Evolutionary conservation across 1,284 basidiomycete genomes (phyloP).

Genomic region (Wallemia hederae): DNA sequence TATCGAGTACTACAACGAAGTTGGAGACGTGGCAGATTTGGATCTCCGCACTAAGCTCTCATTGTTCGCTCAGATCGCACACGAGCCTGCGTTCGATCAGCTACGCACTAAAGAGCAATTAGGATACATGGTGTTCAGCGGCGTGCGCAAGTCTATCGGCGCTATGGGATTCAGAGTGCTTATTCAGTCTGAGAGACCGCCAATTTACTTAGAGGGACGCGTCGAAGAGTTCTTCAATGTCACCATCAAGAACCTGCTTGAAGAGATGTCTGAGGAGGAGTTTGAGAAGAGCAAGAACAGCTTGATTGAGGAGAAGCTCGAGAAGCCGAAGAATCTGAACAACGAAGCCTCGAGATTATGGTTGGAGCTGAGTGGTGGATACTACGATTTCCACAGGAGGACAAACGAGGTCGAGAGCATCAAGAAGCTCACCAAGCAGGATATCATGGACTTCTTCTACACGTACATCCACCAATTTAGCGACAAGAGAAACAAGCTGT

Average conservation of each 20-base stretch:
- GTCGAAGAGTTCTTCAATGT: conserved; percentile 56
- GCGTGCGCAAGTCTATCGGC: conserved; percentile 24
- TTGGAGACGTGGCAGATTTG: conserved; percentile 25
- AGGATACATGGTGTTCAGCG: conserved; percentile 48
- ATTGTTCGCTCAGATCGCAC: conserved; percentile 35
- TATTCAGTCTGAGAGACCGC: conserved; percentile 63
- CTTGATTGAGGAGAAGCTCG: conserved; percentile 35
- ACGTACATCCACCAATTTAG: conserved; percentile 40
- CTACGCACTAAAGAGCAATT: conserved; percentile 91
- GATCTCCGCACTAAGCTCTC: conserved; percentile 15
- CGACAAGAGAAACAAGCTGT: conserved; percentile 38
- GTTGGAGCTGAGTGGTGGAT: conserved; percentile 38
- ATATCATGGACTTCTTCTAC: conserved; percentile 47
- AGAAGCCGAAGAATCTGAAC: conserved; percentile 37
- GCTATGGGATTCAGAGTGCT: conserved; percentile 56
- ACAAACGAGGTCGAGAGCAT: conserved; percentile 34
- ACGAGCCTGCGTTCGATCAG: conserved; percentile 74
- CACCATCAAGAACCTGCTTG: conserved; percentile 18
- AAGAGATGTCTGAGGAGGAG: conserved; percentile 28
- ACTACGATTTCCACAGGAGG: conserved; percentile 44
- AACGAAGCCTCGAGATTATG: conserved; percentile 38
- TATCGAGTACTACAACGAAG: conserved; percentile 45
- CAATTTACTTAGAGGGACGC: conserved; percentile 59
- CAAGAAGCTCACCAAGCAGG: conserved; percentile 35
- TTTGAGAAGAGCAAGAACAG: conserved; percentile 31